Percentiles rank a stretch among this genome's conserved stretches.
phyloP scores from a whole-genome alignment of 2,329 filamentous ascomycete genomes.

The Gliomastix tumulicola region DNA sequence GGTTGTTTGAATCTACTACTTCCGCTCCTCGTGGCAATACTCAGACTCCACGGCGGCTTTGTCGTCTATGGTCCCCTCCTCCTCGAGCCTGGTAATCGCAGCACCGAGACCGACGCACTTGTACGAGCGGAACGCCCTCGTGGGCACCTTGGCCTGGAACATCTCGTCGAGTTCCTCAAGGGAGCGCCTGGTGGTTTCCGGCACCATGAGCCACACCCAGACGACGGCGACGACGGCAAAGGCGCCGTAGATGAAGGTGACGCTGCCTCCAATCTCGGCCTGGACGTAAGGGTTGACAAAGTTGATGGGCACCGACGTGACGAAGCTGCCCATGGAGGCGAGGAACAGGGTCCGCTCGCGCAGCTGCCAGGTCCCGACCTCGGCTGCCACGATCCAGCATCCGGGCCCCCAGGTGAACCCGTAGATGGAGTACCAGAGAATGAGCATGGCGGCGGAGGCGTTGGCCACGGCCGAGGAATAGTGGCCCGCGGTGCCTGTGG shows the following conservation, averaged over 20 bases:
- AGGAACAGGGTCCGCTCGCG: constrained; percentile 13
- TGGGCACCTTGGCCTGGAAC: constrained; percentile 17
- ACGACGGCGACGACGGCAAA: constrained; percentile 6
- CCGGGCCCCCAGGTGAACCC: background rate
- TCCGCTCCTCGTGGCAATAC: too few species aligned
- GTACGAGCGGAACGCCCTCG: constrained; percentile 10
- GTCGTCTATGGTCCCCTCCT: too few species aligned
- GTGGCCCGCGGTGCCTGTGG: too few species aligned
- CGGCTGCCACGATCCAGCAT: constrained; percentile 11
- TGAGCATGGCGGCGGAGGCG: background rate
- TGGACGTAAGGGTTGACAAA: constrained; percentile 5
- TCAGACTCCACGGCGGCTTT: too few species aligned
- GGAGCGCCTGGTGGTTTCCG: constrained; percentile 8
- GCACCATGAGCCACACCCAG: constrained; percentile 4
- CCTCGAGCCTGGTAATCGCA: too few species aligned
- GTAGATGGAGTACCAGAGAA: background rate
- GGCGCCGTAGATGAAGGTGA: constrained; percentile 7
- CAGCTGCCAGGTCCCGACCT: constrained; percentile 11
- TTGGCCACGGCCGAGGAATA: background rate
- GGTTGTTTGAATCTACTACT: too few species aligned
- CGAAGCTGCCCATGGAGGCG: constrained; percentile 7
- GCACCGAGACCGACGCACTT: too few species aligned
- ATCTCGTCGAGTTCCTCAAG: constrained; percentile 19
- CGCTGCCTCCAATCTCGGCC: constrained; percentile 5
- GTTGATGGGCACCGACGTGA: constrained; percentile 7